phyloP scores from a whole-genome alignment of 345 rosid genomes.

The Psidium guajava region DNA sequence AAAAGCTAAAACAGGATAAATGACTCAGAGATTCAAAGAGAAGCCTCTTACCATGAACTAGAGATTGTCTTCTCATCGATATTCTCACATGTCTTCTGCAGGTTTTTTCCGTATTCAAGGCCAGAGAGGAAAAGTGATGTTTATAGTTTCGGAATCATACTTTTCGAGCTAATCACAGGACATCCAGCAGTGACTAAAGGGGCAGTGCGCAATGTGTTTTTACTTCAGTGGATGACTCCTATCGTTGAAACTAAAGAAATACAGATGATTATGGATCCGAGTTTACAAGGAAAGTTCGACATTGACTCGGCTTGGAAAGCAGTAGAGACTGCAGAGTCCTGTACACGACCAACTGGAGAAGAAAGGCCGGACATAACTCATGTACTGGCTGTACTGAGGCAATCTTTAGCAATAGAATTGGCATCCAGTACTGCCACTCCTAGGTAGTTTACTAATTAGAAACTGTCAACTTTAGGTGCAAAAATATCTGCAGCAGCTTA shows the following conservation, averaged over 20 bases:
- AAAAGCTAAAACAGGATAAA: background rate
- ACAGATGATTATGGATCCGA: conserved; percentile 23
- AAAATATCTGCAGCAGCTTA: background rate
- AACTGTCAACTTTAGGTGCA: background rate
- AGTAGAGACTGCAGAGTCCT: background rate
- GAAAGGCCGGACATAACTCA: background rate
- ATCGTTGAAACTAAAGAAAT: conserved; percentile 24
- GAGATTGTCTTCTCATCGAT: background rate
- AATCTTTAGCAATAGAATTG: background rate
- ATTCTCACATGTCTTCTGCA: background rate
- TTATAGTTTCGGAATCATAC: conserved; percentile 41
- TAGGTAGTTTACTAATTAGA: background rate
- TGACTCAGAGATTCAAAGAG: background rate
- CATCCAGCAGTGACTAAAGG: conserved; percentile 22
- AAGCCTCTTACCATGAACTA: background rate
- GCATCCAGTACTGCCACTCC: background rate
- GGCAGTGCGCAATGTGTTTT: conserved; percentile 11
- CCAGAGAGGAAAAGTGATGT: conserved; percentile 39
- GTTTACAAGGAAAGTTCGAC: conserved; percentile 16
- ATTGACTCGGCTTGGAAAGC: conserved; percentile 30
- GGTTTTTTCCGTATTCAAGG: background rate
- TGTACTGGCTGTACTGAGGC: background rate
- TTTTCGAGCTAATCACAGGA: conserved; percentile 44
- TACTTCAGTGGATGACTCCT: conserved; percentile 28
- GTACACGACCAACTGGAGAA: background rate